Evolutionary conservation across 1,284 basidiomycete species (phyloP).

Genomic region (Thecaphora thlaspeos): DNA sequence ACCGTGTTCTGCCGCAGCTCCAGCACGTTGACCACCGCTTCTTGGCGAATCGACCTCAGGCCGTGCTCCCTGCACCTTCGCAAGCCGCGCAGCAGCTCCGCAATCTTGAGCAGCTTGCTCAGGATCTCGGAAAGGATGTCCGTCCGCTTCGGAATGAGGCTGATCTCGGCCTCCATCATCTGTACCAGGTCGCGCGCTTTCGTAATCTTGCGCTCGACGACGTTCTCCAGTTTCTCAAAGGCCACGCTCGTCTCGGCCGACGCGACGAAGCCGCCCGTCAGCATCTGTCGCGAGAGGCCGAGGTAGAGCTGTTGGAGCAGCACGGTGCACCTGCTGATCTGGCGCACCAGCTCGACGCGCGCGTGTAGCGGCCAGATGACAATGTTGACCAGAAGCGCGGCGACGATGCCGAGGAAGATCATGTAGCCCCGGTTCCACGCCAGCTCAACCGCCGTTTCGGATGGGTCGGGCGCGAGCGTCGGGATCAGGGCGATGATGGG

Average conservation of each 20-base stretch:
- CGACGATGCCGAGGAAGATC: conserved; percentile 50
- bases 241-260: conserved; percentile 20
- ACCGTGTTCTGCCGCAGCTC: conserved; percentile 60
- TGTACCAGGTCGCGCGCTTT: conserved; percentile 58
- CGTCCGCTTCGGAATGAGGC: conserved; percentile 61
- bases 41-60: conserved; percentile 53
- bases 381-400: conserved; percentile 47
- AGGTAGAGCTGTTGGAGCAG: conserved; percentile 46
- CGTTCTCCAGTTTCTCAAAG: conserved; percentile 46
- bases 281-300: conserved; percentile 46
- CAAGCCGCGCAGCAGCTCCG: conserved; percentile 59
- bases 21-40: conserved; percentile 61
- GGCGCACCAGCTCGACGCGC: conserved; percentile 35
- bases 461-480: conserved; percentile 46
- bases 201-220: conserved; percentile 53
- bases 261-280: conserved; percentile 26
- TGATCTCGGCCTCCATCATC: conserved; percentile 58
- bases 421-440: conserved; percentile 46
- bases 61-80: conserved; percentile 58
- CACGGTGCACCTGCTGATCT: conserved; percentile 25
- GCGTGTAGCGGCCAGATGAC: conserved; percentile 53
- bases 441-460: conserved; percentile 24
- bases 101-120: conserved; percentile 57
- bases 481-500: conserved; percentile 59
- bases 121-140: conserved; percentile 59